A percentile compares a stretch with the other conserved stretches of the same genome.
Conservation (phyloP, 345 rosid genomes). For the Sisymbrium altissimum region DNA sequence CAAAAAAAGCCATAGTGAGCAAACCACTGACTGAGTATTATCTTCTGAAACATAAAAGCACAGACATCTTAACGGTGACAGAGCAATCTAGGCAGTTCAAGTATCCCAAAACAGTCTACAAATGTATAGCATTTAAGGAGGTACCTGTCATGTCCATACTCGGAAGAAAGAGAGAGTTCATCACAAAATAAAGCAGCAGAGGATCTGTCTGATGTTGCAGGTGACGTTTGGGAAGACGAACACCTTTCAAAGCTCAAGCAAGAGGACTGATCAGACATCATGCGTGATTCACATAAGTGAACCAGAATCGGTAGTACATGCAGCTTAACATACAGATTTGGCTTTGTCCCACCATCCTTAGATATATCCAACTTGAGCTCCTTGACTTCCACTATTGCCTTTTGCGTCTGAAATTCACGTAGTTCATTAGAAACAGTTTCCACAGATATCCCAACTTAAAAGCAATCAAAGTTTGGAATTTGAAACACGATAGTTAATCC, state of each 20-base stretch:
- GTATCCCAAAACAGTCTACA: not conserved
- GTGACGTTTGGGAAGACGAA: conserved; percentile 45
- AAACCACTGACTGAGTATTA: not conserved
- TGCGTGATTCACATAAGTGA: conserved; percentile 58
- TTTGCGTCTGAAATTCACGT: conserved; percentile 57
- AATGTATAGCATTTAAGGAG: not conserved
- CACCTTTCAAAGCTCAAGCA: conserved; percentile 40
- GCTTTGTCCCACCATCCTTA: conserved; percentile 71
- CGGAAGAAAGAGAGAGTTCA: conserved; percentile 70
- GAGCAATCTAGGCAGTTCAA: conserved; percentile 1
- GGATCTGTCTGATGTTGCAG: conserved; percentile 49
- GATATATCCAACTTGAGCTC: conserved; percentile 71
- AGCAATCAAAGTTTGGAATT: not conserved
- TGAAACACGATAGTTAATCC: not conserved
- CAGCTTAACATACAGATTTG: conserved; percentile 62
- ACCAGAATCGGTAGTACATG: conserved; percentile 64
- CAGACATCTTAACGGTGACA: not conserved
- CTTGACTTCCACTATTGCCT: conserved; percentile 65
- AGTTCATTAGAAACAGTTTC: not conserved
- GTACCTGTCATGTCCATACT: conserved; percentile 91
- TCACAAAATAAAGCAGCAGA: conserved; percentile 75
- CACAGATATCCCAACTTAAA: not conserved
- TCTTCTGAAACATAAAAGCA: conserved; percentile 1
- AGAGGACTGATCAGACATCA: conserved; percentile 54
- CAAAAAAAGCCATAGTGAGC: not conserved